Percentiles rank a stretch among this genome's conserved stretches.
Conservation (phyloP, 1,284 basidiomycete genomes). For the Amylostereum chailletii region DNA sequence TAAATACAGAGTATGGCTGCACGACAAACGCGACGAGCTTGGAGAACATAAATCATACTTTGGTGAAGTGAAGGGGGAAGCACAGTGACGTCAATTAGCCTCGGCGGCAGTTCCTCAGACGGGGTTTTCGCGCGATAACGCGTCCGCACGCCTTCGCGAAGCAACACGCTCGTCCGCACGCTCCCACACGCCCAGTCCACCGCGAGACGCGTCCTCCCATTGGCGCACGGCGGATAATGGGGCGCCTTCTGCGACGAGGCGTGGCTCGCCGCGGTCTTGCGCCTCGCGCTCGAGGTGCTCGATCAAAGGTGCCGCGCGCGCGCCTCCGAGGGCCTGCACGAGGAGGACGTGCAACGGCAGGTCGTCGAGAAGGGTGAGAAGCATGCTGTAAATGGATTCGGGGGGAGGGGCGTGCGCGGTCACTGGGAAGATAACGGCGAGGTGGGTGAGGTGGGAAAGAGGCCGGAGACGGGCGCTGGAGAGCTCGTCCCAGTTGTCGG, state of each 20-base stretch:
- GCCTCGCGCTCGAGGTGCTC: constrained; percentile 17
- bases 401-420: constrained; percentile 13
- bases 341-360: constrained; percentile 20
- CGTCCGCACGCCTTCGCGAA: not conserved
- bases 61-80: no score
- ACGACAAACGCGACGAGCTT: no score
- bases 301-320: constrained; percentile 12
- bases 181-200: constrained; percentile 21
- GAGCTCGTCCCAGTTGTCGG: constrained; percentile 12
- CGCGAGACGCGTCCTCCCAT: constrained; percentile 23
- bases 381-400: constrained; percentile 14
- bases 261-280: constrained; percentile 15
- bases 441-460: constrained; percentile 26
- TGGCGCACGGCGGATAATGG: constrained; percentile 23
- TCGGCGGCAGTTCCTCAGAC: no score
- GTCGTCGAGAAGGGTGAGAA: constrained; percentile 10
- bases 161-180: constrained; percentile 14
- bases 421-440: constrained; percentile 25
- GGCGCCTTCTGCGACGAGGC: constrained; percentile 24
- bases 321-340: constrained; percentile 19
- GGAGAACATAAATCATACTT: no score
- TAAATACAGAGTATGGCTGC: no score
- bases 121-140: no score
- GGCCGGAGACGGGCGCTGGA: constrained; percentile 20
- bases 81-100: no score